Base-by-base conservation (phyloP, 768 basidiomycete species). In the Thelephora ganbajun region DNA sequence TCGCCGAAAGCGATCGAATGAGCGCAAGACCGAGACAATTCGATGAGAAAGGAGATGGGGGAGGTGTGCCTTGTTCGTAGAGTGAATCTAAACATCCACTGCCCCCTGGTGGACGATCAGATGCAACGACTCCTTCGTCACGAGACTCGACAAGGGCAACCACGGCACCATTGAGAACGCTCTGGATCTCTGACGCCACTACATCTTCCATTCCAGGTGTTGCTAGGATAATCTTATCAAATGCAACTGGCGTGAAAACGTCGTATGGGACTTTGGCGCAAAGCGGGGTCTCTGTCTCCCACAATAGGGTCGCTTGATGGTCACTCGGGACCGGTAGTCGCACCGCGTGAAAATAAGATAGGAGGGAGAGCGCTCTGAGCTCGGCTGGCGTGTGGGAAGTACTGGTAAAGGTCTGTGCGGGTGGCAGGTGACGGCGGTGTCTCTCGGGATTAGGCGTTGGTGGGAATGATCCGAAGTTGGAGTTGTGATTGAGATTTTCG, bases 141-240 rank as follows among this genome's bases (percentile, higher is more conserved):
- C 71, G 48, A 0, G 70, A 16, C 14, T 65, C 66, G 6, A 92
- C 71, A 11, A 97, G 71, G 0, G 75, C 91, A 3, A 96, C 85
- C 33, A 97, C 54, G 1, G 81, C 78, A 0, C 85, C 85, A 49
- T 89, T 90, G 33, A 97, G 66, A 0, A 87, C 88, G 3, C 76
- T 66, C 2, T 59, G 63, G 2, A 94, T 59, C 57, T 97, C 90
- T 1, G 72, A 68, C 5, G 70, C 67, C 0, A 83, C 70, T 26
- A 97, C 79, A 50, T 91, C 89, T 54, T 94, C 91, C 9, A 70
- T 67, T 3, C 85, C 89, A 6, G 82, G 68, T 3, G 90, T 90
- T 0, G 71, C 67, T 35, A 96, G 64, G 39, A 84, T 62, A 36
- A 96, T 66, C 16, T 66, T 66, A 47, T 85, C 77, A 41, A 91